A percentile compares a stretch with the other conserved stretches of the same genome.
Conservation (phyloP, 164 flowering plant species). For the Chloranthus sessilifolius region DNA sequence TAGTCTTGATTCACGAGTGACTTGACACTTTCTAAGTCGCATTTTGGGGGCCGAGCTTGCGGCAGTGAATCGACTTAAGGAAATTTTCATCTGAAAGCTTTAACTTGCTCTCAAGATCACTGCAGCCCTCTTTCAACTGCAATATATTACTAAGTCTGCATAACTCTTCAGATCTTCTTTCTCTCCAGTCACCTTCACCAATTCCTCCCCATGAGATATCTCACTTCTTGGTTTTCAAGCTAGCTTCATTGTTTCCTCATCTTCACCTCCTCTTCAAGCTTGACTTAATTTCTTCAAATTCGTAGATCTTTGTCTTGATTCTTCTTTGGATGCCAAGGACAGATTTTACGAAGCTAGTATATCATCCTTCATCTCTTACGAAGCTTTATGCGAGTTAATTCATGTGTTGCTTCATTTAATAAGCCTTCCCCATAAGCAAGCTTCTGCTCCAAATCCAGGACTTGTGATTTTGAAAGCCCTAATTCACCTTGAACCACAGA, state of each 20-base stretch:
- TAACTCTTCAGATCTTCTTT: constrained; percentile 47
- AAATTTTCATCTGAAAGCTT: constrained; percentile 57
- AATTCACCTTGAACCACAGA: constrained; percentile 51
- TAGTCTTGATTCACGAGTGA: constrained; percentile 50
- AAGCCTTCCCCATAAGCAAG: constrained; percentile 45
- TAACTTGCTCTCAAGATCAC: constrained; percentile 63
- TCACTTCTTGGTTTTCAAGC: constrained; percentile 32
- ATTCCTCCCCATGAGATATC: constrained; percentile 35
- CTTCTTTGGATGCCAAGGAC: constrained; percentile 39
- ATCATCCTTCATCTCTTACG: constrained; percentile 58
- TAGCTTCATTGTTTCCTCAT: constrained; percentile 33
- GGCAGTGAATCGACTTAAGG: constrained; percentile 50
- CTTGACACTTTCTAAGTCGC: constrained; percentile 61
- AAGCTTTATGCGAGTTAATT: constrained; percentile 46
- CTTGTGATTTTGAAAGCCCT: constrained; percentile 43
- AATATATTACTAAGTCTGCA: constrained; percentile 38
- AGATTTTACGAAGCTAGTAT: constrained; percentile 34
- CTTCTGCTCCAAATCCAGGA: constrained; percentile 42
- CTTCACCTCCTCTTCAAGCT: constrained; percentile 46
- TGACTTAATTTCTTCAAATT: constrained; percentile 49
- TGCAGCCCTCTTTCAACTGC: constrained; percentile 38
- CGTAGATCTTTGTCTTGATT: constrained; percentile 46
- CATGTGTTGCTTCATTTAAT: constrained; percentile 41
- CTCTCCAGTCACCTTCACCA: constrained; percentile 35
- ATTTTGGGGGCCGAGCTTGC: constrained; percentile 53